Conservation (phyloP, 768 basidiomycete genomes). For the Glaciozyma martinii region DNA sequence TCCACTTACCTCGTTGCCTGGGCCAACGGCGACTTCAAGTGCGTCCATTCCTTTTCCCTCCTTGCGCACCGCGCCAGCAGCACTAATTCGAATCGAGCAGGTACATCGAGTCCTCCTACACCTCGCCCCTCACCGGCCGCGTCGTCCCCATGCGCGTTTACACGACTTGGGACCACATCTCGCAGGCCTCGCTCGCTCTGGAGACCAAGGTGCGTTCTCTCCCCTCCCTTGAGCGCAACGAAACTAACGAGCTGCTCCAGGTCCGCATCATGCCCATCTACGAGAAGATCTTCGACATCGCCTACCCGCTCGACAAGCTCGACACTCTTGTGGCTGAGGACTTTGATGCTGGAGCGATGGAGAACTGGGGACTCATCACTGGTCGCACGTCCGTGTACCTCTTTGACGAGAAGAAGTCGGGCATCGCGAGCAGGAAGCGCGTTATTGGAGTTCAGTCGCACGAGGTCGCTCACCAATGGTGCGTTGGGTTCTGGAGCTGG, state of each 20-base stretch:
- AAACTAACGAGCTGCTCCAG: background rate
- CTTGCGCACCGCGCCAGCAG: no score
- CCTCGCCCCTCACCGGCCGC: slow-evolving; percentile 68
- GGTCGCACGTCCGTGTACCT: slow-evolving; percentile 75
- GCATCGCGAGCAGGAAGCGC: slow-evolving; percentile 65
- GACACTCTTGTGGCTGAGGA: slow-evolving; percentile 85
- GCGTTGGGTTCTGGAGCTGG: background rate
- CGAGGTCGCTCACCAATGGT: slow-evolving; percentile 44
- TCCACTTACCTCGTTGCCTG: slow-evolving; percentile 35
- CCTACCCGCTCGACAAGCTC: slow-evolving; percentile 86
- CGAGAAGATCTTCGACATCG: slow-evolving; percentile 83
- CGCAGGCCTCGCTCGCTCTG: slow-evolving; percentile 73
- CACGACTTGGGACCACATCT: slow-evolving; percentile 68
- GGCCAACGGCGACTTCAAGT: slow-evolving; percentile 54
- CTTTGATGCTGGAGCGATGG: slow-evolving; percentile 67
- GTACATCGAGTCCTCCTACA: slow-evolving; percentile 64
- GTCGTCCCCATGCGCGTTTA: slow-evolving; percentile 76
- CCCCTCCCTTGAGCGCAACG: slow-evolving; percentile 64
- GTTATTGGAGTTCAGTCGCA: slow-evolving; percentile 71
- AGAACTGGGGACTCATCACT: slow-evolving; percentile 40
- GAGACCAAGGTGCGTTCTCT: slow-evolving; percentile 75
- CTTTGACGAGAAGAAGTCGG: slow-evolving; percentile 64
- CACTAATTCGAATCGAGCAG: background rate
- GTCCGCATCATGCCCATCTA: slow-evolving; percentile 68
- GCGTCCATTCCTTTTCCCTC: background rate